Evolutionary conservation across 2,329 filamentous ascomycete genomes (phyloP).

Genomic region (Trichophyton mentagrophytes): DNA sequence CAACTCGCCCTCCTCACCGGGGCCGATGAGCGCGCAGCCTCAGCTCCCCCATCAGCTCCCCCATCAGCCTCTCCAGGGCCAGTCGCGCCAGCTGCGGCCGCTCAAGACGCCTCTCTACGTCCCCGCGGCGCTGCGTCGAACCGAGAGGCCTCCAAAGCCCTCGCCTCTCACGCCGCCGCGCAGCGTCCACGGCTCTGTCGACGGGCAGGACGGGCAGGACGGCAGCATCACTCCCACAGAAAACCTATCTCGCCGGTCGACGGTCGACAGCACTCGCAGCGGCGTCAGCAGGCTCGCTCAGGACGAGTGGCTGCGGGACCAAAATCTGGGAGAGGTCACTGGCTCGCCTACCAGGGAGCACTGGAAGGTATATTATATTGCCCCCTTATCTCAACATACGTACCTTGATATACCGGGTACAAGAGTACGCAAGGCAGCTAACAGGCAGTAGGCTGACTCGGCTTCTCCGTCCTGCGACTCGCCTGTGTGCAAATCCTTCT

Average conservation of each 20-base stretch:
- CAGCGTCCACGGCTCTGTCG: slow-evolving; percentile 44
- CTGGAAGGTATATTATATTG: slow-evolving; percentile 47
- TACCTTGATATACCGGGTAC: background rate
- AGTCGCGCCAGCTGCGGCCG: slow-evolving; percentile 46
- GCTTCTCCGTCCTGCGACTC: slow-evolving; percentile 46
- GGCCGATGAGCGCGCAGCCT: slow-evolving; percentile 26
- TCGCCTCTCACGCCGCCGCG: slow-evolving; percentile 38
- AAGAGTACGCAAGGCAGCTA: background rate
- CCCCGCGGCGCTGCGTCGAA: slow-evolving; percentile 49
- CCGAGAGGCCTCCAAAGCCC: slow-evolving; percentile 38
- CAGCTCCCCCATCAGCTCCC: slow-evolving; percentile 11
- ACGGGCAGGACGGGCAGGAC: slow-evolving; percentile 33
- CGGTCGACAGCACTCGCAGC: slow-evolving; percentile 30
- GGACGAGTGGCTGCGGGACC: slow-evolving; percentile 41
- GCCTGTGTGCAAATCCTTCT: slow-evolving; percentile 45
- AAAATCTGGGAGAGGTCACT: slow-evolving; percentile 43
- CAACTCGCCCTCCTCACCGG: slow-evolving; percentile 42
- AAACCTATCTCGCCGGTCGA: slow-evolving; percentile 27
- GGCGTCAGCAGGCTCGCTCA: slow-evolving; percentile 37
- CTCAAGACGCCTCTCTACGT: slow-evolving; percentile 50
- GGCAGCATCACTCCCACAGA: slow-evolving; percentile 20
- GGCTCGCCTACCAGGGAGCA: slow-evolving; percentile 50
- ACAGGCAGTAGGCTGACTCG: slow-evolving; percentile 40
- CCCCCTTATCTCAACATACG: background rate
- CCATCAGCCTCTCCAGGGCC: slow-evolving; percentile 22